Evolutionary conservation across 2,329 filamentous ascomycete genomes (phyloP), one percentile per base, ranked within the genome.

Genomic region (Penicillium paneum): DNA sequence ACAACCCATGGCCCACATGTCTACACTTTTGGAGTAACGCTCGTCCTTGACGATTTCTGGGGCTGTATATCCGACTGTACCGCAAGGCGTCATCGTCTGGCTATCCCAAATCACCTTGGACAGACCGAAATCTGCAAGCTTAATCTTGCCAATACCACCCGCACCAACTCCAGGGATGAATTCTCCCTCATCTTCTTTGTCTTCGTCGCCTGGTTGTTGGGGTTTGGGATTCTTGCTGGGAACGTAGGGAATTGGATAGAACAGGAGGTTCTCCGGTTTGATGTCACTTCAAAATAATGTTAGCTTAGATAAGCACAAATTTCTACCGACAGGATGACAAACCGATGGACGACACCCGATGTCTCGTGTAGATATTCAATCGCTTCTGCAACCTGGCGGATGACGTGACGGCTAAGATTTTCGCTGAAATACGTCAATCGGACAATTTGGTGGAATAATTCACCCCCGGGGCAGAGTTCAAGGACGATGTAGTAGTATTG

Each of bases 1-100:
- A 71, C 94, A 99, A 13, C 94, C 94, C 31, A 99, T 76, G 3
- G 94, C 94, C 94, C 94, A 99, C 94, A 99, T 99, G 69, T 99
- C 94, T 42, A 99, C 94, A 48, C 91, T 95, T 80, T 97, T 99
- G 35, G 93, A 97, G 74, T 99, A 99, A 21, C 92, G 86, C 76
- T 99, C 94, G 74, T 99, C 94, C 76, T 97, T 97, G 71, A 99
- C 94, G 59, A 99, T 99, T 71, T 99, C 94, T 8, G 94, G 94
- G 3, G 94, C 94, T 4, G 94, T 97, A 76, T 99, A 99, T 40
- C 94, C 94, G 54, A 97, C 94, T 0, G 94, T 99, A 54, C 94
- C 94, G 72, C 94, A 99, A n/a, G 94, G 94, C 3, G 94, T 99
- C 90, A 97, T 97, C 10, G 94, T 99, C 70, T 96, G 90, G 64